phyloP scores from a whole-genome alignment of 768 basidiomycete species.

The Amanita phalloides region DNA sequence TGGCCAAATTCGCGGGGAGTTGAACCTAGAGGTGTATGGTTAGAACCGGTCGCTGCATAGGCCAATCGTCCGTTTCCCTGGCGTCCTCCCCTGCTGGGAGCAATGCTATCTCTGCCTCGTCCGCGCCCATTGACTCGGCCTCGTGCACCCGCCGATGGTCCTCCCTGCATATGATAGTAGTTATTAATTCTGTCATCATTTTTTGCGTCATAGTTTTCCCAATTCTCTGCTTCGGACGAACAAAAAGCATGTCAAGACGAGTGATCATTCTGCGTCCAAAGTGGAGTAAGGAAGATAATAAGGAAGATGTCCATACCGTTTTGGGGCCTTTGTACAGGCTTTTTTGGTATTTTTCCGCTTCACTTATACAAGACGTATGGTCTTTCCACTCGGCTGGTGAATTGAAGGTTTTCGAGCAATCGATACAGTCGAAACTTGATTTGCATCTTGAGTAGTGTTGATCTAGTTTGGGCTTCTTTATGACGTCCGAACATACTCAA shows the following conservation, averaged over 20 bases:
- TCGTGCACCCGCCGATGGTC: not conserved
- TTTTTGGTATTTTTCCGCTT: conserved; percentile 93
- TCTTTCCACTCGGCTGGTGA: conserved; percentile 68
- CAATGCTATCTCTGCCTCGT: conserved; percentile 13
- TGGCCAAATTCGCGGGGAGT: conserved; percentile 28
- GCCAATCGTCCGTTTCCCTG: conserved; percentile 18
- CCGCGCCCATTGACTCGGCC: conserved; percentile 8
- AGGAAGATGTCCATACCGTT: conserved; percentile 21
- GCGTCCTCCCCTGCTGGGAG: conserved; percentile 16
- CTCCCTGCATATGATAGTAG: conserved; percentile 1
- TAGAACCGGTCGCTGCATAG: conserved; percentile 47
- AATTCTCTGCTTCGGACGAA: not conserved
- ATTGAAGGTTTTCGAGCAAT: conserved; percentile 80
- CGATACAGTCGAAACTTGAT: conserved; percentile 70
- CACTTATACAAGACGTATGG: conserved; percentile 78
- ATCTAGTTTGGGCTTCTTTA: conserved; percentile 92
- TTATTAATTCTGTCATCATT: not conserved
- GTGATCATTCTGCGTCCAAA: not conserved
- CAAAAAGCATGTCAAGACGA: not conserved
- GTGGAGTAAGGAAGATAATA: not conserved
- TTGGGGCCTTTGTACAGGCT: conserved; percentile 74
- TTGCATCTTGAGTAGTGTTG: conserved; percentile 57
- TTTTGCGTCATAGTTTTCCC: not conserved
- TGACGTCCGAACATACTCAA: conserved; percentile 70
- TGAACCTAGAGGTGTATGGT: conserved; percentile 61